Conservation (phyloP, 805 yeast genomes). For the Myxozyma mucilagina region DNA sequence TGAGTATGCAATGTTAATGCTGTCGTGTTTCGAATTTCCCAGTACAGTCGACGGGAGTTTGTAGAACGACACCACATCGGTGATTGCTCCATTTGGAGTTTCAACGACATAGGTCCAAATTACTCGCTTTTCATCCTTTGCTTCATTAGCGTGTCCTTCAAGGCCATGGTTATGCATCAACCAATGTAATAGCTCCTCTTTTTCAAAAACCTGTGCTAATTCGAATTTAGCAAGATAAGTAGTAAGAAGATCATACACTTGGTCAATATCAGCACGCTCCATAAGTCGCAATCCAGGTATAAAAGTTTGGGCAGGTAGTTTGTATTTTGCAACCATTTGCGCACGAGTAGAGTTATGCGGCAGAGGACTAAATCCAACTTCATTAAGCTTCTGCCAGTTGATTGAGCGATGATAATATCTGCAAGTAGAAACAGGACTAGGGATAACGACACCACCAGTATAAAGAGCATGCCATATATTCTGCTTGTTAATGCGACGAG, state of each 20-base stretch:
- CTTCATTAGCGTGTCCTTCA: constrained; percentile 36
- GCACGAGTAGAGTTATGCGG: constrained; percentile 70
- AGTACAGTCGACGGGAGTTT: constrained; percentile 84
- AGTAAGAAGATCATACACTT: constrained; percentile 58
- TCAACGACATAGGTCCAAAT: constrained; percentile 77
- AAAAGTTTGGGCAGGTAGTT: constrained; percentile 54
- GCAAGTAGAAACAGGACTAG: constrained; percentile 87
- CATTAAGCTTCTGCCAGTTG: constrained; percentile 85
- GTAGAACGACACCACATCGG: constrained; percentile 90
- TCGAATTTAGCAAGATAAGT: constrained; percentile 71
- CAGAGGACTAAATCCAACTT: constrained; percentile 83
- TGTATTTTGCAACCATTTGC: constrained; percentile 62
- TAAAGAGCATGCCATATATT: constrained; percentile 95
- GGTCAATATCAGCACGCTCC: constrained; percentile 60
- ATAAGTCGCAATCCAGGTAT: constrained; percentile 60
- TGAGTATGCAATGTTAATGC: constrained; percentile 81
- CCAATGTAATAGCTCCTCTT: constrained; percentile 80
- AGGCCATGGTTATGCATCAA: constrained; percentile 46
- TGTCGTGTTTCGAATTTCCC: constrained; percentile 55
- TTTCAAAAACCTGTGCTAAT: constrained; percentile 64
- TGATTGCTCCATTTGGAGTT: constrained; percentile 56
- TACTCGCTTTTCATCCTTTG: constrained; percentile 50
- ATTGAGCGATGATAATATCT: constrained; percentile 92
- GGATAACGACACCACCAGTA: constrained; percentile 88
- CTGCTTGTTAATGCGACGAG: constrained; percentile 81